A percentile compares a stretch with the other conserved stretches of the same genome.
Conservation (phyloP, 2,329 filamentous ascomycete species). For the Trichophyton schoenleinii region DNA sequence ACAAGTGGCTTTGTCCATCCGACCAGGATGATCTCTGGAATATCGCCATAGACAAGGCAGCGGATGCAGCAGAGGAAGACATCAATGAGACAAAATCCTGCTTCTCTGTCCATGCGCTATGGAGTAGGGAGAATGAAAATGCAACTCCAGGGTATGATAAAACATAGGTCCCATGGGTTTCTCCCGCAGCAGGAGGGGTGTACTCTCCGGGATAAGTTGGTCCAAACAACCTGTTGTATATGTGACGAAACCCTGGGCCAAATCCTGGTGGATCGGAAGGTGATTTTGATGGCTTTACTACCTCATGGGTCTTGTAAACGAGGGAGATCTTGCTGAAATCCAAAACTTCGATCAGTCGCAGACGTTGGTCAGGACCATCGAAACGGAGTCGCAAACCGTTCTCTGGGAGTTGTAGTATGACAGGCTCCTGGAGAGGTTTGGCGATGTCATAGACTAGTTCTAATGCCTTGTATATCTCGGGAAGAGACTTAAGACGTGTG, state of each 20-base stretch:
- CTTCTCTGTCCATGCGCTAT: constrained; percentile 58
- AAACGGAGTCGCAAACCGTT: constrained; percentile 88
- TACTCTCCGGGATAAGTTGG: constrained; percentile 93
- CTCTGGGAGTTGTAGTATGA: constrained; percentile 61
- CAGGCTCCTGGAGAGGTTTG: constrained; percentile 59
- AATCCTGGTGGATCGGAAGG: constrained; percentile 18
- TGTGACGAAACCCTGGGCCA: constrained; percentile 71
- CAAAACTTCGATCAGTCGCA: constrained; percentile 79
- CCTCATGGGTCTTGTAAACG: constrained; percentile 67
- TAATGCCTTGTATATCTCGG: constrained; percentile 67
- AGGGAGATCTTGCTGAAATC: constrained; percentile 81
- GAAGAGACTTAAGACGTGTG: constrained; percentile 76
- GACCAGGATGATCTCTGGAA: constrained; percentile 88
- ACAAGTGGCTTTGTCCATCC: constrained; percentile 63
- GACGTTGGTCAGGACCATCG: constrained; percentile 80
- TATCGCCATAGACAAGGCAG: constrained; percentile 76
- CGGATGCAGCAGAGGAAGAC: constrained; percentile 61
- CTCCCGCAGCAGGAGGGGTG: constrained; percentile 48
- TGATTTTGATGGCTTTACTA: constrained; percentile 47
- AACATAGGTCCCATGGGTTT: constrained; percentile 62
- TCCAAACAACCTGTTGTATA: constrained; percentile 87
- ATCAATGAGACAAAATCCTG: constrained; percentile 77
- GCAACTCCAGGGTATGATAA: constrained; percentile 90
- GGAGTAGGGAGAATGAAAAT: constrained; percentile 73
- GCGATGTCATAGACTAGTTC: constrained; percentile 69